Evolutionary conservation across 2,329 filamentous ascomycete genomes (phyloP), one percentile per base, ranked within the genome.

Genomic region (Calycina marina): DNA sequence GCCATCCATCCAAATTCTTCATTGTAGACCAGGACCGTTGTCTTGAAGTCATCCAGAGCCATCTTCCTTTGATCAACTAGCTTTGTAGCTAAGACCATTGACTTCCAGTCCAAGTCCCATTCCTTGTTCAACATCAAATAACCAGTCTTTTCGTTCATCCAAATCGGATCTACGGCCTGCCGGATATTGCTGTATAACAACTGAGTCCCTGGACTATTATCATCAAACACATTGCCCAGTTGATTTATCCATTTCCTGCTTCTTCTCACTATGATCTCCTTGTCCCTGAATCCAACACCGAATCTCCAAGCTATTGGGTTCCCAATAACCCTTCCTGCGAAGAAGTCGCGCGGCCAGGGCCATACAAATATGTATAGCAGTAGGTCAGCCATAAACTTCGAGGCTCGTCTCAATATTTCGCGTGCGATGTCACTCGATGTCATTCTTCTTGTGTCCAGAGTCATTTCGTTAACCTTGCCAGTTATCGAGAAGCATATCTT

Each of bases 91-190:
- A 67, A 59, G 9, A 84, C 61, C 82, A 94, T 94, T 13, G 68
- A 67, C 28, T 65, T 65, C 67, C 86, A 94, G 53, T 93, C 85
- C 38, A 94, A 61, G 54, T 93, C 81, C 77, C 84, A 96, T 40
- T 84, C 69, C 40, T 67, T 70, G 51, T 86, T 81, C 64, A 93
- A 80, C 44, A 90, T 75, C 41, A 92, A 58, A 51, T 92, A 93
- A 13, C 84, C 85, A 17, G 85, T 93, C 66, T 92, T 93, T 45
- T 73, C 66, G 44, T 67, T 62, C 46, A 88, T 61, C 32, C 75
- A 63, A 46, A 71, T 58, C 14, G 73, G 68, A 11, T 76, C 67
- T 4, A 86, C 77, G 2, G 83, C 86, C 2, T 71, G 66, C 40
- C 74, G 56, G 28, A 93, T 57, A 37, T 72, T 65, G 9, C 63